phyloP scores from a whole-genome alignment of 225 moss, liverwort and hornwort genomes.

The Pseudisothecium myosuroides region DNA sequence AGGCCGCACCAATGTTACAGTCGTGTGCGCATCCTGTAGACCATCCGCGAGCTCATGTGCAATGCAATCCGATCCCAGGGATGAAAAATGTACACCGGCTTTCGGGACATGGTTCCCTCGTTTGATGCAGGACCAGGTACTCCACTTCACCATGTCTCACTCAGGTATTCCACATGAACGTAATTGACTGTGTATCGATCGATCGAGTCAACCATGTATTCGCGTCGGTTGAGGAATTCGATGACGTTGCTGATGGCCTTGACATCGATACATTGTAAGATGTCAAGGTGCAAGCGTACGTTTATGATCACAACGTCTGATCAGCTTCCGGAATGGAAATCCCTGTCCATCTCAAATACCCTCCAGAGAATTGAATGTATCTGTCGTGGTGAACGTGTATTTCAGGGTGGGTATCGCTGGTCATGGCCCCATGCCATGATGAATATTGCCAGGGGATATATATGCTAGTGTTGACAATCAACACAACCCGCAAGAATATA shows the following conservation, averaged over 20 bases:
- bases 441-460: too few relatives aligned
- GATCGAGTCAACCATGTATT: neutral
- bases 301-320: neutral
- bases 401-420: neutral
- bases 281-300: neutral
- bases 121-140: neutral
- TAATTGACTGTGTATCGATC: neutral
- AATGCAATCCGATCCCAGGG: neutral
- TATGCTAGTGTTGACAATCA: neutral
- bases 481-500: too few relatives aligned
- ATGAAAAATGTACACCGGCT: too few relatives aligned
- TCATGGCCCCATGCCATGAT: neutral
- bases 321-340: neutral
- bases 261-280: neutral
- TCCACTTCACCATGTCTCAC: neutral
- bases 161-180: neutral
- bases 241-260: neutral
- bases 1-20: neutral
- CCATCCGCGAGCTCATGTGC: neutral
- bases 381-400: too few relatives aligned
- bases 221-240: neutral
- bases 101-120: too few relatives aligned
- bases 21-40: neutral
- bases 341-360: neutral
- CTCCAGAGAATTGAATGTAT: neutral